phyloP scores from a whole-genome alignment of 306 rosid species.

The Citrullus amarus region DNA sequence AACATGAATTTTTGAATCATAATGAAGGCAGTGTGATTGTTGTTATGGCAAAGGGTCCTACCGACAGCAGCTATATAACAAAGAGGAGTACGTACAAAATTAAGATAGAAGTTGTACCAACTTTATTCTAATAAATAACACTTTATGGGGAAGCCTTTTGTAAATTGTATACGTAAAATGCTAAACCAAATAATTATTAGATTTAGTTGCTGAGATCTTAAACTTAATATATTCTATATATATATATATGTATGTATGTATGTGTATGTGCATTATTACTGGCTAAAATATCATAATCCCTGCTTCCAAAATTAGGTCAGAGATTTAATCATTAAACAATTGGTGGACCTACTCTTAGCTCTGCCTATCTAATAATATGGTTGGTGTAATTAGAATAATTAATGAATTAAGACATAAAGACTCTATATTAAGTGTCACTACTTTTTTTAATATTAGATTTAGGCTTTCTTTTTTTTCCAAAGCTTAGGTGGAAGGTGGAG shows the following conservation, averaged over 20 bases:
- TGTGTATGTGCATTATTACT: neutral
- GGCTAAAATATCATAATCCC: conserved; percentile 1
- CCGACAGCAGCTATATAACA: neutral
- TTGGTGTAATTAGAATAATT: neutral
- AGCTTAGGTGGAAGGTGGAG: neutral
- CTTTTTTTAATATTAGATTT: neutral
- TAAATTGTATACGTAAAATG: neutral
- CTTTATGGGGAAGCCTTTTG: neutral
- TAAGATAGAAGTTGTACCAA: neutral
- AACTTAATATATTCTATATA: neutral
- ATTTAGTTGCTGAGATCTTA: neutral
- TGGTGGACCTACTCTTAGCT: neutral
- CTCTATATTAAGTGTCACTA: neutral
- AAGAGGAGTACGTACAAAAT: neutral
- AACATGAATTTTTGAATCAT: too few relatives aligned
- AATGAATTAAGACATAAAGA: neutral
- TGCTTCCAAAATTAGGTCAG: conserved; percentile 1
- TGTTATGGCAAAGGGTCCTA: neutral
- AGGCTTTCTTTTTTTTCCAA: neutral
- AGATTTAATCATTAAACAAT: neutral
- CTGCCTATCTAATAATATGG: neutral
- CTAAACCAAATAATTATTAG: conserved; percentile 3
- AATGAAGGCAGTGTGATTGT: neutral
- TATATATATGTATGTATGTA: too few relatives aligned
- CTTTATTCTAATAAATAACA: neutral